Conservation (phyloP, 352 stramenopile genomes). For the Discostella stelligera region DNA sequence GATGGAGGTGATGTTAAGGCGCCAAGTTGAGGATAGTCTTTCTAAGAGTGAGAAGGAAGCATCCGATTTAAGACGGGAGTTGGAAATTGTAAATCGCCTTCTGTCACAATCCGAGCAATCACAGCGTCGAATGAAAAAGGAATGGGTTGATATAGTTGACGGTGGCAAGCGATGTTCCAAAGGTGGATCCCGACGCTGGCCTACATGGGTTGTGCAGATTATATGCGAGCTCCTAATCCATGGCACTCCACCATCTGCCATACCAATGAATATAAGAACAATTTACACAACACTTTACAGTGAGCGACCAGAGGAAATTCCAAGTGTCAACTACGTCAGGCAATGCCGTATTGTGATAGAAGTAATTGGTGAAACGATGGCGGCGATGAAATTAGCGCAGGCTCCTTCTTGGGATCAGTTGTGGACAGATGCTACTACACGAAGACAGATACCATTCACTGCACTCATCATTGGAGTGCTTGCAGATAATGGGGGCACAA, state of each 20-base stretch:
- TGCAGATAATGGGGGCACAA: neutral
- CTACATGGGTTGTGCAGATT: neutral
- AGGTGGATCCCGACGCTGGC: constrained; percentile 3
- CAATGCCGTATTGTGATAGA: constrained; percentile 4
- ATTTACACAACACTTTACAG: neutral
- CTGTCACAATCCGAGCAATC: neutral
- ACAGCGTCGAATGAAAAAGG: constrained; percentile 5
- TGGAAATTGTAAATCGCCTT: constrained; percentile 9
- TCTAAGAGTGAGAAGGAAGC: too few species aligned
- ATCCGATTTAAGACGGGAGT: constrained; percentile 5
- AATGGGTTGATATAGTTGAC: neutral
- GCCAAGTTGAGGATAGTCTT: too few species aligned
- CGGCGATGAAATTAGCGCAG: neutral
- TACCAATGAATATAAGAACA: neutral
- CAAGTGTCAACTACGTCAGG: neutral
- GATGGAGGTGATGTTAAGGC: too few species aligned
- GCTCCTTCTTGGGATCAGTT: constrained; percentile 1
- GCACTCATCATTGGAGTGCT: constrained; percentile 10
- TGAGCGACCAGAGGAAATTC: constrained; percentile 1
- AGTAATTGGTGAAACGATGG: constrained; percentile 4
- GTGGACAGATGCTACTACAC: neutral
- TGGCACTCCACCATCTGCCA: neutral
- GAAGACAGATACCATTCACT: too few species aligned
- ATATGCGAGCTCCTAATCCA: constrained; percentile 5
- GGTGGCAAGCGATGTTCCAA: neutral